Evolutionary conservation across 495 filamentous ascomycete genomes (phyloP).

Genomic region (Xylaria curta): DNA sequence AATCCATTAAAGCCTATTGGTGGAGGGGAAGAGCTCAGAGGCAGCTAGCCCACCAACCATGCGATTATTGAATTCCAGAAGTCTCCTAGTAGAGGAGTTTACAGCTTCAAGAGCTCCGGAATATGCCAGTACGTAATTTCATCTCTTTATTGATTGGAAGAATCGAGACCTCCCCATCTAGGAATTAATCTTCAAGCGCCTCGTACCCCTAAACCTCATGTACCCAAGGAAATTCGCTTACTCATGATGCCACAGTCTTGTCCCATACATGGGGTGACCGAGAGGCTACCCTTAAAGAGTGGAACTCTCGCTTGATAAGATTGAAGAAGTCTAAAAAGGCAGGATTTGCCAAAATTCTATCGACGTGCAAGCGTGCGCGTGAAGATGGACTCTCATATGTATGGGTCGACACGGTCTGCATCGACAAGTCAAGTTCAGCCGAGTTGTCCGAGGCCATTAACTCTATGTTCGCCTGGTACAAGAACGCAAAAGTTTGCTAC

Average conservation of each 20-base stretch:
- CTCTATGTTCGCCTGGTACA: constrained; percentile 43
- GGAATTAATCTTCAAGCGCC: background rate
- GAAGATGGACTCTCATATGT: constrained; percentile 20
- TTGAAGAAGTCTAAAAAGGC: constrained; percentile 26
- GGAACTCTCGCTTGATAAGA: background rate
- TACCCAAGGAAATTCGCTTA: background rate
- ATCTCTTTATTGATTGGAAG: background rate
- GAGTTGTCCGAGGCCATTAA: constrained; percentile 43
- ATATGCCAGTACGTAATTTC: constrained; percentile 19
- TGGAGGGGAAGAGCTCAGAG: background rate
- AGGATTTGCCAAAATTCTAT: constrained; percentile 28
- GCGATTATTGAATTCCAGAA: constrained; percentile 11
- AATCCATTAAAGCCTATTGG: background rate
- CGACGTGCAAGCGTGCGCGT: constrained; percentile 17
- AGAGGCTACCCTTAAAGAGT: constrained; percentile 34
- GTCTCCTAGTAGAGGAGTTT: constrained; percentile 14
- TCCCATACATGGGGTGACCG: constrained; percentile 34
- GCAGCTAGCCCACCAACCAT: background rate
- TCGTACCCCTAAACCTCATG: background rate
- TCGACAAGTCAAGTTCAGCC: constrained; percentile 39
- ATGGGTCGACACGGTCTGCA: constrained; percentile 36
- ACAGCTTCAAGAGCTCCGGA: background rate
- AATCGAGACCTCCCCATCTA: background rate
- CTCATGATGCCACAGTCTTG: constrained; percentile 26
- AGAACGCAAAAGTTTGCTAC: constrained; percentile 33